Base-by-base conservation (phyloP, 2,329 filamentous ascomycete species). In the Aspergillus ruber region DNA sequence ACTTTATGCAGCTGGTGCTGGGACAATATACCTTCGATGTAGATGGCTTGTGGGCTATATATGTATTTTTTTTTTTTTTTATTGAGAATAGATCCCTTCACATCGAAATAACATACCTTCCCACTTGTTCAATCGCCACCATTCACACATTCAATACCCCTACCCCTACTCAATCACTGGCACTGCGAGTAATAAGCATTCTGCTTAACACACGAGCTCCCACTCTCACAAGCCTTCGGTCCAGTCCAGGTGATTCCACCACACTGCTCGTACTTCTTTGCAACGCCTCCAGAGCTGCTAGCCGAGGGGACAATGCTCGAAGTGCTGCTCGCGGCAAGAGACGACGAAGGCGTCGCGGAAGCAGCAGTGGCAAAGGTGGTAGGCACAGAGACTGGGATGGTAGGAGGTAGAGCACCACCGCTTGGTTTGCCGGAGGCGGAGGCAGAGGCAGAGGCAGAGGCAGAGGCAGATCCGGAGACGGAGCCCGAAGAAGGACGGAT, bases 131-230 rank as follows among this genome's bases (percentile, higher is more conserved):
- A 12, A 29, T 1, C 25, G 4, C 25, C 25, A 29, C 10, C 9
- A 12, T 27, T 20, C 20, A 4, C 20, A 3, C 25, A 27, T 9
- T 3, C 25, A 12, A 29, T 29, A 29, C 10, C 9, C 10, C 25
- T 29, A 12, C 25, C 3, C 10, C 4, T 12, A 29, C 9, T 10
- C 3, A 29, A 35, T 27, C 49, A 18, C 27, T 17, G 17, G 44
- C 69, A 72, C 59, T 72, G 68, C 46, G 50, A 62, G 54, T 70
- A 71, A 53, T 57, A 72, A n/a, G 59, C 55, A 52, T 69, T 69
- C 53, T 62, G 58, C 42, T 52, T 50, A 9, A 61, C 52, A 53
- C 69, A 71, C 21, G 57, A 67, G 47, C 59, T 62, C 9, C 57
- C 57, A 44, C 56, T 55, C 40, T 50, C 58, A 48, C 68, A 72